phyloP scores from a whole-genome alignment of 1,284 basidiomycete genomes.

The Ceratobasidium papillatum region DNA sequence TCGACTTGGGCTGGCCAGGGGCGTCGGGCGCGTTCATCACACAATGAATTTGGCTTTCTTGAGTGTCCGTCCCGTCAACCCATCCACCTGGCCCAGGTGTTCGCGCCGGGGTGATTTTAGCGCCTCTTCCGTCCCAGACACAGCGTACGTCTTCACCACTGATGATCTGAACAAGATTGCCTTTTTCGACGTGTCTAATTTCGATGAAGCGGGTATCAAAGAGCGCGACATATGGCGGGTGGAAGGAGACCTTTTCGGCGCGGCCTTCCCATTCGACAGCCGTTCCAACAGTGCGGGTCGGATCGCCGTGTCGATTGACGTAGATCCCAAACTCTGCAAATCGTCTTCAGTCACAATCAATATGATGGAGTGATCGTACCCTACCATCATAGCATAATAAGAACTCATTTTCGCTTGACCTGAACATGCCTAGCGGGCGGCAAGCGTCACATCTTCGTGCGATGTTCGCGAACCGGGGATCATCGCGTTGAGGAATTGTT shows the following conservation, averaged over 20 bases:
- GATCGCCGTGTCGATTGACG: slow-evolving; percentile 87
- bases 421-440: slow-evolving; percentile 91
- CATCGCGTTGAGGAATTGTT: slow-evolving; percentile 83
- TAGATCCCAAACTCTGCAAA: slow-evolving; percentile 87
- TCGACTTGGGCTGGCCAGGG: slow-evolving; percentile 47
- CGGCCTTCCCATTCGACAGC: slow-evolving; percentile 96
- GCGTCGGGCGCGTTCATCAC: slow-evolving; percentile 67
- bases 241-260: slow-evolving; percentile 86
- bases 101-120: slow-evolving; percentile 49
- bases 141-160: slow-evolving; percentile 82
- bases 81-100: slow-evolving; percentile 57
- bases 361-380: slow-evolving; percentile 45
- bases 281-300: slow-evolving; percentile 68
- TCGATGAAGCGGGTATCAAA: slow-evolving; percentile 95
- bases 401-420: slow-evolving; percentile 87
- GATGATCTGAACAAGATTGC: slow-evolving; percentile 90
- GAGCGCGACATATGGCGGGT: slow-evolving; percentile 88
- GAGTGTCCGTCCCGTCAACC: slow-evolving; percentile 58
- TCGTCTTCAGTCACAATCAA: not conserved
- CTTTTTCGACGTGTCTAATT: slow-evolving; percentile 85
- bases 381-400: slow-evolving; percentile 90
- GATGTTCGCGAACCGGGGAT: slow-evolving; percentile 74
- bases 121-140: slow-evolving; percentile 84
- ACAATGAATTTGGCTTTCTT: slow-evolving; percentile 77
- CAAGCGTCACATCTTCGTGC: slow-evolving; percentile 83